Conservation (phyloP, 2,329 filamentous ascomycete species). For the Aaosphaeria pasadenensis region DNA sequence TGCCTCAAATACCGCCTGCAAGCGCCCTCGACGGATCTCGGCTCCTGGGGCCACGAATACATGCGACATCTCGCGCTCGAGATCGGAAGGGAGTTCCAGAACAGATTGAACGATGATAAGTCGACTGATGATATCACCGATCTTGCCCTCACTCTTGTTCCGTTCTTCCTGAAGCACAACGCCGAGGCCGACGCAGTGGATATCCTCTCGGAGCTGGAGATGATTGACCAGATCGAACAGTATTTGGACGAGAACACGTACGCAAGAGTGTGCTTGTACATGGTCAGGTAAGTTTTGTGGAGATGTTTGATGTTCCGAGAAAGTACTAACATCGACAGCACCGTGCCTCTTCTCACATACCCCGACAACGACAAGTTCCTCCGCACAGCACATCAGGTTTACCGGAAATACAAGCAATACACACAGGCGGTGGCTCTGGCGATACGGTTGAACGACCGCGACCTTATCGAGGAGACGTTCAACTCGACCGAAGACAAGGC, state of each 20-base stretch:
- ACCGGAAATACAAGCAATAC: conserved; percentile 87
- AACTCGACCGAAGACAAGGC: conserved; percentile 75
- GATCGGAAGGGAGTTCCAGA: conserved; percentile 91
- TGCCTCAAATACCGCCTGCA: conserved; percentile 94
- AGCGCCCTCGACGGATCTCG: conserved; percentile 86
- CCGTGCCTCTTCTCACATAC: conserved; percentile 96
- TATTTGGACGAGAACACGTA: conserved; percentile 95
- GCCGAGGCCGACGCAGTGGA: conserved; percentile 98
- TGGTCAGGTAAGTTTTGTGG: conserved; percentile 65
- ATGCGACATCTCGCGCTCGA: conserved; percentile 92
- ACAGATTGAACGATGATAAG: conserved; percentile 81
- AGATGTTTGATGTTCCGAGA: background rate
- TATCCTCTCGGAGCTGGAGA: conserved; percentile 93
- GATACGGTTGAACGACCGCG: conserved; percentile 84
- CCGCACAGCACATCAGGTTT: conserved; percentile 87
- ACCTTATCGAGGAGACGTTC: conserved; percentile 80
- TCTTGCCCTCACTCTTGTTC: conserved; percentile 79
- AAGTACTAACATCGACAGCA: conserved; percentile 50
- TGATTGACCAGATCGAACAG: conserved; percentile 85
- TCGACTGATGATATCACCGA: conserved; percentile 80
- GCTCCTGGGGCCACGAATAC: conserved; percentile 98
- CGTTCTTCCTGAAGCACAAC: conserved; percentile 94
- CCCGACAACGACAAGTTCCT: conserved; percentile 97
- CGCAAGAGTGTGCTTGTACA: conserved; percentile 89
- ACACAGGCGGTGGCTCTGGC: conserved; percentile 92